Conservation (phyloP, 768 basidiomycete species). For the Goffeauzyma gilvescens region DNA sequence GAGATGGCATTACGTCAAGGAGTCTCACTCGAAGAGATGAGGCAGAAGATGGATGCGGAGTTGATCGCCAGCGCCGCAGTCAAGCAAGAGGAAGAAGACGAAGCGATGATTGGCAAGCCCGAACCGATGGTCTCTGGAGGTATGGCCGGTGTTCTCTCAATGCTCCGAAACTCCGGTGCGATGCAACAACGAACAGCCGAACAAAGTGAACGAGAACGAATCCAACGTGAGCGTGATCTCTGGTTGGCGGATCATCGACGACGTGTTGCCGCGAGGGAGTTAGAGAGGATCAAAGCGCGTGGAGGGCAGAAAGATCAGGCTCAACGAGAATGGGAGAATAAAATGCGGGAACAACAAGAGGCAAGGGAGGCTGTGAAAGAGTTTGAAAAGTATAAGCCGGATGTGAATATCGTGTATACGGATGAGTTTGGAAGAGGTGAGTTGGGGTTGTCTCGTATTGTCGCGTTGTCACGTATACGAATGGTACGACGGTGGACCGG, state of each 20-base stretch:
- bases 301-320: slow-evolving; percentile 78
- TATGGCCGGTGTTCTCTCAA: slow-evolving; percentile 68
- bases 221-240: slow-evolving; percentile 64
- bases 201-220: slow-evolving; percentile 53
- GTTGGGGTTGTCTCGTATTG: slow-evolving; percentile 4
- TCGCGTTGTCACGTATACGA: not conserved
- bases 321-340: slow-evolving; percentile 83
- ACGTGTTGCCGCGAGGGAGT: slow-evolving; percentile 55
- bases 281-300: slow-evolving; percentile 55
- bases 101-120: slow-evolving; percentile 16
- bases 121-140: slow-evolving; percentile 69
- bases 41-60: slow-evolving; percentile 42
- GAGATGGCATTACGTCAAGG: slow-evolving; percentile 32
- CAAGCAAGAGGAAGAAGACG: slow-evolving; percentile 38
- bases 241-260: slow-evolving; percentile 78
- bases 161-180: slow-evolving; percentile 83
- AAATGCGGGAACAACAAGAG: slow-evolving; percentile 75
- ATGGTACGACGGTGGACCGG: not conserved
- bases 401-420: slow-evolving; percentile 85
- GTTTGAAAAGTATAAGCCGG: slow-evolving; percentile 90
- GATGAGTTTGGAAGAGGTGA: slow-evolving; percentile 73
- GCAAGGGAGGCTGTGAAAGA: slow-evolving; percentile 58
- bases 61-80: slow-evolving; percentile 54
- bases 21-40: slow-evolving; percentile 28
- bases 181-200: slow-evolving; percentile 48